Evolutionary conservation across 306 rosid genomes (phyloP).

Genomic region (Cicer pinnatifidum): DNA sequence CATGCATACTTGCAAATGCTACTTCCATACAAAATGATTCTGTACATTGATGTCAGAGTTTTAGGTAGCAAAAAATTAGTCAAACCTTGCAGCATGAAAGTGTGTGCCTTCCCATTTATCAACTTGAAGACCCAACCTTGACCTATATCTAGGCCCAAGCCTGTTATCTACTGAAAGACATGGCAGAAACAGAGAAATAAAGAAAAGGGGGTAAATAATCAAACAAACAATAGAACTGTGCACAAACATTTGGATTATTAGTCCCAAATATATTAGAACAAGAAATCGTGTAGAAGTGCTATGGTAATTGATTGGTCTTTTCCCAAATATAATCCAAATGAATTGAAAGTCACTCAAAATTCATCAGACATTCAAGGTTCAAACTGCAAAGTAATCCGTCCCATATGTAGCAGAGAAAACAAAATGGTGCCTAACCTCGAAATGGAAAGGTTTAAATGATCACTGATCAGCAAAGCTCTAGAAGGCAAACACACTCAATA

Average conservation of each 20-base stretch:
- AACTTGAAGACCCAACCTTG: slow-evolving; percentile 37
- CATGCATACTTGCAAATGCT: slow-evolving; percentile 10
- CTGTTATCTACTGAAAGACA: slow-evolving; percentile 46
- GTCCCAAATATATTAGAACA: slow-evolving; percentile 24
- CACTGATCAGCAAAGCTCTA: slow-evolving; percentile 68
- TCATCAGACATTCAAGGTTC: slow-evolving; percentile 23
- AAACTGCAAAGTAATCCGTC: slow-evolving; percentile 35
- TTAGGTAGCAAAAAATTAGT: slow-evolving; percentile 12
- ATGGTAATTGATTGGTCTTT: slow-evolving; percentile 29
- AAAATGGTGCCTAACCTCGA: slow-evolving; percentile 44
- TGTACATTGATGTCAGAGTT: slow-evolving; percentile 17
- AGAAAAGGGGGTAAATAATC: slow-evolving; percentile 18
- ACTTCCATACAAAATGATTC: slow-evolving; percentile 3
- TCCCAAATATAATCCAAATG: slow-evolving; percentile 36
- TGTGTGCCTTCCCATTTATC: slow-evolving; percentile 13
- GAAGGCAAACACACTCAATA: slow-evolving; percentile 85
- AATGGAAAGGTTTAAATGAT: slow-evolving; percentile 26
- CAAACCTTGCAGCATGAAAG: slow-evolving; percentile 36
- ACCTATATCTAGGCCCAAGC: slow-evolving; percentile 26
- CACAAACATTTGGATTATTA: slow-evolving; percentile 27
- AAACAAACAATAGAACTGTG: slow-evolving; percentile 24
- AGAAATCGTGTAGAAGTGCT: not conserved
- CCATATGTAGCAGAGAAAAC: slow-evolving; percentile 32
- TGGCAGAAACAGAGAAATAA: slow-evolving; percentile 22
- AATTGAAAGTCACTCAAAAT: slow-evolving; percentile 37